Percentiles rank a stretch among this genome's conserved stretches.
These are phyloP conservation scores for Vigna nakashimae DNA, from an alignment of 306 rosid genomes.

Conservation along the genomic window DNA sequence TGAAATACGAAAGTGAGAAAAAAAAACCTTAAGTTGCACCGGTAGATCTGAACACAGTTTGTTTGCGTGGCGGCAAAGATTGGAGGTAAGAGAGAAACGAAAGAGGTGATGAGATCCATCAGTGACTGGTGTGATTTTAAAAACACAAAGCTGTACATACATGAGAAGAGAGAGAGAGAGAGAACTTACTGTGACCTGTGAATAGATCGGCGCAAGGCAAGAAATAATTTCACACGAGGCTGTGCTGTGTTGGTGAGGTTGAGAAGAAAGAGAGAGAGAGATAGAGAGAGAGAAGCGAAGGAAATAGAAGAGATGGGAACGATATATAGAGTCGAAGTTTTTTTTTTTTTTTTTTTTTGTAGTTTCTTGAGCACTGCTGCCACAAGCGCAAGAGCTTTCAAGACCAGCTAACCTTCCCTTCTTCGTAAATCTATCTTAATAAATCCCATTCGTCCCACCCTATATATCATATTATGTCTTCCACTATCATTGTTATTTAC, in stretches of 20 bases:
- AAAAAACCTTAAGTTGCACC: conserved; percentile 41
- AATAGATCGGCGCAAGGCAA: conserved; percentile 18
- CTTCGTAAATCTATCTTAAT: conserved; percentile 33
- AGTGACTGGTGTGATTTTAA: conserved; percentile 9
- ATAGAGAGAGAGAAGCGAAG: conserved; percentile 15
- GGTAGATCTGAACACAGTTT: conserved; percentile 47
- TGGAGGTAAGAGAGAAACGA: conserved; percentile 13
- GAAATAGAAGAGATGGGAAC: conserved; percentile 15
- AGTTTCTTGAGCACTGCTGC: conserved; percentile 45
- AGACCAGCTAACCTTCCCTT: conserved; percentile 33
- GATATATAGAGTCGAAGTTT: conserved; percentile 21
- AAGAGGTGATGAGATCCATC: conserved; percentile 42
- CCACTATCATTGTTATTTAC: conserved; percentile 31
- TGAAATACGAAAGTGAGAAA: background rate
- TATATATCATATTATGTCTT: background rate
- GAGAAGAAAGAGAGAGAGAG: background rate
- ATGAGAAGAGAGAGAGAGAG: background rate
- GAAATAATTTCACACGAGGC: background rate
- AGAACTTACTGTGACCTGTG: conserved; percentile 43
- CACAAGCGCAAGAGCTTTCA: conserved; percentile 25
- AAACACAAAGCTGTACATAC: conserved; percentile 1
- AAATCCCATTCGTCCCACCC: conserved; percentile 28
- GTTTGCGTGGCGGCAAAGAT: conserved; percentile 48
- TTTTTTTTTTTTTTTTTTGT: conserved; percentile 18
- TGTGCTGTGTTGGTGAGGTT: background rate